Percentiles rank a stretch among this genome's conserved stretches.
phyloP scores from a whole-genome alignment of 2,329 filamentous ascomycete species.

The Fusarium nelsonii region DNA sequence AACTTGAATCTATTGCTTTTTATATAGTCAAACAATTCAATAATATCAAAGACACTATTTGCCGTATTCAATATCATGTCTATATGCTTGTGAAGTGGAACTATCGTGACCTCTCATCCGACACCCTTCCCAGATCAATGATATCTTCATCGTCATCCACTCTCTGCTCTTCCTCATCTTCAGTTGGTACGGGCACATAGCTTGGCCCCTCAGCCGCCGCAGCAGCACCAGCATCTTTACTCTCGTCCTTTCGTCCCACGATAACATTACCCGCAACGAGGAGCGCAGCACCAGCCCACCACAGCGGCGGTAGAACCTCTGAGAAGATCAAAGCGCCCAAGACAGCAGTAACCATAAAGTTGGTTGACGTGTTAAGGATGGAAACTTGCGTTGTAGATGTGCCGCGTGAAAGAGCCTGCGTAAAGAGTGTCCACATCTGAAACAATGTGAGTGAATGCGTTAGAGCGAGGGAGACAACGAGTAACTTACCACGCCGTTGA shows the following conservation, averaged over 20 bases:
- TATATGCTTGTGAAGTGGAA: background rate
- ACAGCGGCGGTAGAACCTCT: constrained; percentile 77
- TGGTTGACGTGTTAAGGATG: constrained; percentile 84
- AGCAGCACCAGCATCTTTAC: constrained; percentile 40
- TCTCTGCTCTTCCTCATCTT: constrained; percentile 36
- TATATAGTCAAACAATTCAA: constrained; percentile 14
- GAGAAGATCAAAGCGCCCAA: constrained; percentile 78
- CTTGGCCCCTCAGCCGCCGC: constrained; percentile 45
- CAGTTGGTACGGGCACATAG: constrained; percentile 50
- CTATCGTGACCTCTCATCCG: constrained; percentile 39
- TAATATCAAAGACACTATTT: background rate
- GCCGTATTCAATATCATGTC: no score
- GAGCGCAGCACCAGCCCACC: constrained; percentile 80
- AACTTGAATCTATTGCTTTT: constrained; percentile 20
- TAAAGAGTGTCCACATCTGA: constrained; percentile 87
- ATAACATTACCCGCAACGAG: constrained; percentile 83
- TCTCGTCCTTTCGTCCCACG: constrained; percentile 77
- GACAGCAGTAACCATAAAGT: constrained; percentile 83
- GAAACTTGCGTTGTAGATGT: constrained; percentile 83
- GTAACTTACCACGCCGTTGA: constrained; percentile 74
- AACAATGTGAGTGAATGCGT: constrained; percentile 5
- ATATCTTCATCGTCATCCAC: constrained; percentile 53
- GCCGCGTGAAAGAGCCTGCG: constrained; percentile 78
- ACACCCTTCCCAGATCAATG: constrained; percentile 51
- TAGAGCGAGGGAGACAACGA: background rate